Percentiles rank a stretch among this genome's conserved stretches.
Conservation (phyloP, 148 eudicot genomes). For the Beta vulgaris region DNA sequence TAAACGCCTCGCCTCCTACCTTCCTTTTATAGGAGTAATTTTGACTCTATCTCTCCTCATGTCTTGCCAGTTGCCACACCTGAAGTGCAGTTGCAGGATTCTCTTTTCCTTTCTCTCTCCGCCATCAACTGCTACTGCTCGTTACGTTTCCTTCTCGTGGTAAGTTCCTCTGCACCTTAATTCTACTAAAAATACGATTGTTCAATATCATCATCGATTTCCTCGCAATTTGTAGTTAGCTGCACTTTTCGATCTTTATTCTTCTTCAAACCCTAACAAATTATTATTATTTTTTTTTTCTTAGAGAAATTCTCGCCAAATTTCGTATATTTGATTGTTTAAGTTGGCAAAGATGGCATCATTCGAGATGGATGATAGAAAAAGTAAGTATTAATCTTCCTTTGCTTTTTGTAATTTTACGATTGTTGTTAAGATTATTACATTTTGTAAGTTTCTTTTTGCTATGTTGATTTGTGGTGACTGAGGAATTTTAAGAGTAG, state of each 20-base stretch:
- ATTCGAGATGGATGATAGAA: conserved; percentile 62
- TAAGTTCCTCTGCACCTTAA: neutral
- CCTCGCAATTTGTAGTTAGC: neutral
- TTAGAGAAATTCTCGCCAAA: neutral
- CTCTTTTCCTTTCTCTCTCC: neutral
- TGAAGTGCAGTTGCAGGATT: neutral
- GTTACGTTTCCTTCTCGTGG: neutral
- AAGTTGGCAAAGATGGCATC: conserved; percentile 43
- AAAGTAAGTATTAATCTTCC: conserved; percentile 44
- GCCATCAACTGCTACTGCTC: neutral
- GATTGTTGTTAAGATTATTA: neutral
- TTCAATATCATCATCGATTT: too few species aligned
- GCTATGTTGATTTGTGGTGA: neutral
- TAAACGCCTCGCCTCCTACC: conserved; percentile 10
- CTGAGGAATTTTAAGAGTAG: neutral
- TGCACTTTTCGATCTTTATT: neutral
- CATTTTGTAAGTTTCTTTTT: neutral
- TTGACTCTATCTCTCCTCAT: too few species aligned
- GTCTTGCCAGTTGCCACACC: neutral
- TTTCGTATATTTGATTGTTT: conserved; percentile 21
- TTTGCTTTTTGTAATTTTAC: neutral
- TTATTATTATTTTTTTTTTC: neutral
- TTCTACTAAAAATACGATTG: too few species aligned
- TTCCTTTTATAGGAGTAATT: too few species aligned
- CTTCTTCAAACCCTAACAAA: neutral